Percentiles rank a stretch among this genome's conserved stretches.
These are phyloP conservation scores for Entoloma clypeatum DNA, from an alignment of 1,284 basidiomycete species.

Conservation along the genomic window DNA sequence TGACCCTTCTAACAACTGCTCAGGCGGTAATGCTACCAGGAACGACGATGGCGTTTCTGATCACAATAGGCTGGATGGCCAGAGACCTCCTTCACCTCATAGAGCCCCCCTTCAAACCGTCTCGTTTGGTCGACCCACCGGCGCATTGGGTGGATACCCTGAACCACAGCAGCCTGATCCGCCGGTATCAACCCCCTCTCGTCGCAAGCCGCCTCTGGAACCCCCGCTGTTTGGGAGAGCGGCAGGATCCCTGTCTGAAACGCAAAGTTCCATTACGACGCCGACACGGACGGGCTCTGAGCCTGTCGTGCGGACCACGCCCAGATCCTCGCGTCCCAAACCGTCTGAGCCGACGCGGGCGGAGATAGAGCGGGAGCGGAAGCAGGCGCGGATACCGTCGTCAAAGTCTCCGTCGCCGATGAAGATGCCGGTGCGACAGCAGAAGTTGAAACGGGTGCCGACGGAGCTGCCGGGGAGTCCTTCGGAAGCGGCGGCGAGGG, in stretches of 20 bases:
- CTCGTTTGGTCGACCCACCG: slow-evolving; percentile 4
- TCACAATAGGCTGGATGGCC: background rate
- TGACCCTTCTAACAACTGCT: too few species aligned
- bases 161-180: slow-evolving; percentile 8
- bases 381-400: slow-evolving; percentile 46
- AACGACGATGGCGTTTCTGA: background rate
- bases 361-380: slow-evolving; percentile 21
- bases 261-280: slow-evolving; percentile 3
- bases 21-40: too few species aligned
- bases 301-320: slow-evolving; percentile 9
- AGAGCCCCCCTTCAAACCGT: slow-evolving; percentile 9
- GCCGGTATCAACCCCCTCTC: slow-evolving; percentile 9
- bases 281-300: slow-evolving; percentile 14
- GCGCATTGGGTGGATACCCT: slow-evolving; percentile 9
- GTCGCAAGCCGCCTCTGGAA: slow-evolving; percentile 4
- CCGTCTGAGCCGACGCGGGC: slow-evolving; percentile 11
- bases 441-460: slow-evolving; percentile 15
- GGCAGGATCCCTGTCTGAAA: slow-evolving; percentile 6
- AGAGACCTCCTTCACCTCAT: slow-evolving; percentile 8
- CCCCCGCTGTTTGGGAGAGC: slow-evolving; percentile 10
- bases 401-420: slow-evolving; percentile 58
- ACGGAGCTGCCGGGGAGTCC: slow-evolving; percentile 38
- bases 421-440: slow-evolving; percentile 38
- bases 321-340: slow-evolving; percentile 13
- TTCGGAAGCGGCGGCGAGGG: slow-evolving; percentile 42